Evolutionary conservation across 192 early-diverging fungal genomes (phyloP), one percentile per base, ranked within the genome.

Genomic region (Coemansia sp.): DNA sequence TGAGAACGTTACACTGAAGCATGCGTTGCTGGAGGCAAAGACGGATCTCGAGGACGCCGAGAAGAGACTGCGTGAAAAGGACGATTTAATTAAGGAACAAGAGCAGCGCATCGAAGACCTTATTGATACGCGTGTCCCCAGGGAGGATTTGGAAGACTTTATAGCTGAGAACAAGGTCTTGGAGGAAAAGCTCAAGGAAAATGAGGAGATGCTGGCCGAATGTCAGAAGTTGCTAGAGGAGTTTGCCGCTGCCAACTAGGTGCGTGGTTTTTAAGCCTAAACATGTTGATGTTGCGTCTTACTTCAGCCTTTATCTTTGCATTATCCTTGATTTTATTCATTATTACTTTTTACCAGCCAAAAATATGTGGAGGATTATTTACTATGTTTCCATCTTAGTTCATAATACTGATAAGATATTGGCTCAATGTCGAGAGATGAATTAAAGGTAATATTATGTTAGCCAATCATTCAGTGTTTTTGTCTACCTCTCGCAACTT

Each of bases 1-100:
- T 4, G 78, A 80, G 59, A 49, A 68, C 12, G 61, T 75, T 7
- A 72, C 78, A 13, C 59, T 80, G 30, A 75, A 67, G 67, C 78
- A 80, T 47, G 73, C 74, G 73, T 69, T 80, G n/a, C n/a, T 75
- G 40, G 78, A 80, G 44, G 72, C 78, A 66, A 80, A 80, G 69
- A 43, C 73, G 2, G 78, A 80, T 22, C 78, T 80, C 16, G 72
- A 71, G 62, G 78, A 73, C 1, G 78, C 78, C 3, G 78, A 75
- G 61, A 64, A 69, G 55, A 61, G 78, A 44, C 67, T 80, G 49
- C 69, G 73, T 59, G 69, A 80, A 34, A 80, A 80, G 69, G 78
- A 80, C 64, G 43, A 59, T 30, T 64, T 80, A 34, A 80, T 80
- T 37, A 69, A 52, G 65, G 80, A 76, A 40, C 80, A 82, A 62